Percentiles rank a stretch among this genome's conserved stretches.
These are phyloP conservation scores for Thermomucor indicae-seudaticae DNA, from an alignment of 371 early-diverging fungal species.

Conservation along the genomic window DNA sequence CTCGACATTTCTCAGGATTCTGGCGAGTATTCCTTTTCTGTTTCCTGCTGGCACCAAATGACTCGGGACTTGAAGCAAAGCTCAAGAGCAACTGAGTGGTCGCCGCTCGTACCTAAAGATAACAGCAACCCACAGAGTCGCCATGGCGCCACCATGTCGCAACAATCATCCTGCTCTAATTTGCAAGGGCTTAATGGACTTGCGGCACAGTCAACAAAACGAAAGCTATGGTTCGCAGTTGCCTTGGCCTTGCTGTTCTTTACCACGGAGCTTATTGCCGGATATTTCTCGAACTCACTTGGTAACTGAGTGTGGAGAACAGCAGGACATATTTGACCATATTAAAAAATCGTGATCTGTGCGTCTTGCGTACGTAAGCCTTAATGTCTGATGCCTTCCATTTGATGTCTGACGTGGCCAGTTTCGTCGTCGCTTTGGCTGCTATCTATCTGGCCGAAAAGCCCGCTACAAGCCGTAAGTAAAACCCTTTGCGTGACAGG, in stretches of 20 bases:
- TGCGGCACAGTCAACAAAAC: slow-evolving; percentile 24
- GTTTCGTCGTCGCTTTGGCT: slow-evolving; percentile 68
- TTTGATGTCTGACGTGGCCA: slow-evolving; percentile 68
- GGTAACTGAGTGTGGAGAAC: too few species aligned
- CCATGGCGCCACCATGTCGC: slow-evolving; percentile 4
- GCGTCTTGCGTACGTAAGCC: slow-evolving; percentile 32
- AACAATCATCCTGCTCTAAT: slow-evolving; percentile 26
- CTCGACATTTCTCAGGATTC: too few species aligned
- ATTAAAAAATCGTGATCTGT: too few species aligned
- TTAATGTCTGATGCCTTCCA: slow-evolving; percentile 78
- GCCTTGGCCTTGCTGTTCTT: slow-evolving; percentile 62
- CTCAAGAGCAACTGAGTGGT: not conserved
- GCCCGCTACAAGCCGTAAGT: slow-evolving; percentile 61
- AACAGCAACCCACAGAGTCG: not conserved
- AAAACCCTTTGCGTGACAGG: not conserved
- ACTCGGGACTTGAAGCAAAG: too few species aligned
- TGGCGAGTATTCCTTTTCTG: not conserved
- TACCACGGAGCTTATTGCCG: slow-evolving; percentile 66
- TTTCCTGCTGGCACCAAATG: not conserved
- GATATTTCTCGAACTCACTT: slow-evolving; percentile 60
- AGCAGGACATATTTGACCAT: too few species aligned
- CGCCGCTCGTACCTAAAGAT: not conserved
- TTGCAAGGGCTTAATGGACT: slow-evolving; percentile 14
- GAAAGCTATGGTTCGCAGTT: slow-evolving; percentile 50
- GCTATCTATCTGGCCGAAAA: slow-evolving; percentile 69